Percentiles rank a stretch among this genome's conserved stretches.
phyloP scores from a whole-genome alignment of 2,329 filamentous ascomycete species.

The Salinomyces thailandicus region DNA sequence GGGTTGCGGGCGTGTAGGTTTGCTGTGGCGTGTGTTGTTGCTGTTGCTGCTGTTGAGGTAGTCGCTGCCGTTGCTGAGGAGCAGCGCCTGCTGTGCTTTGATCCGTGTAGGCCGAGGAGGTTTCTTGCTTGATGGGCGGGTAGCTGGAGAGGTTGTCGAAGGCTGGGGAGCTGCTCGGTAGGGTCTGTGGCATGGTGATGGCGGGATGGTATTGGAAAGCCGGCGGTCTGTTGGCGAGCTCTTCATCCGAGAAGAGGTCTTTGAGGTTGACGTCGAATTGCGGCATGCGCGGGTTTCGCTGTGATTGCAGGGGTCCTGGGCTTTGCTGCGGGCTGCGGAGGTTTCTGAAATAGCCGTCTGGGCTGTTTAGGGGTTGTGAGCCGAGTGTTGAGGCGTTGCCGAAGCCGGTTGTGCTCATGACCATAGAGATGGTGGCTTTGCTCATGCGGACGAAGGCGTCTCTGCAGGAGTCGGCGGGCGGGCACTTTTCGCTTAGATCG shows the following conservation, averaged over 20 bases:
- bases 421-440: constrained; percentile 93
- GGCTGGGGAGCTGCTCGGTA: constrained; percentile 3
- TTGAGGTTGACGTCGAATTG: constrained; percentile 49
- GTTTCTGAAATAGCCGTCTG: constrained; percentile 14
- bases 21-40: constrained; percentile 17
- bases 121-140: background rate
- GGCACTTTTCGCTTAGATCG: constrained; percentile 88
- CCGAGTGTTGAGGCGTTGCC: constrained; percentile 35
- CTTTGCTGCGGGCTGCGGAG: constrained; percentile 1
- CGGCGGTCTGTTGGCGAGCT: constrained; percentile 25
- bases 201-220: constrained; percentile 9
- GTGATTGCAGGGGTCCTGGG: background rate
- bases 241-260: constrained; percentile 41
- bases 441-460: constrained; percentile 93
- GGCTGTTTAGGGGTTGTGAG: constrained; percentile 19
- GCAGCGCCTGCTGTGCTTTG: background rate
- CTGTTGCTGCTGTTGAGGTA: constrained; percentile 1
- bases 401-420: constrained; percentile 67
- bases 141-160: background rate
- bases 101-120: background rate
- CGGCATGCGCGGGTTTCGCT: constrained; percentile 25
- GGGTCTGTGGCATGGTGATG: constrained; percentile 1
- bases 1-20: constrained; percentile 11
- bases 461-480: constrained; percentile 84
- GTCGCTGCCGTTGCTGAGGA: too few relatives aligned